These are phyloP conservation scores for Trichoderma arundinaceum DNA, from an alignment of 2,329 filamentous ascomycete genomes.

Conservation along the genomic window DNA sequence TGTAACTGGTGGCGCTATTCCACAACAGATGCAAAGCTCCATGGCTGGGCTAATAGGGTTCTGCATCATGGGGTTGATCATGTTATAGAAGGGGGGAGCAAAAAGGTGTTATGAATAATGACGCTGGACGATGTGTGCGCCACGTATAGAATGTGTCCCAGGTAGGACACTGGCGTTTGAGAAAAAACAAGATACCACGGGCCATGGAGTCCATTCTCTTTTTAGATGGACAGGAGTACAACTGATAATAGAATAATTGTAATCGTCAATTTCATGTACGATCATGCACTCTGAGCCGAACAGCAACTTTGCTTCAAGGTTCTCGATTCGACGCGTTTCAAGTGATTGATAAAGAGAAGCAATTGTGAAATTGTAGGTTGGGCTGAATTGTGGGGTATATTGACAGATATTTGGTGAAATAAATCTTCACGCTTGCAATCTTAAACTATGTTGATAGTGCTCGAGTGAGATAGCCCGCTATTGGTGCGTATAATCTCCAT, in stretches of 20 bases:
- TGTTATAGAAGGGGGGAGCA: conserved; percentile 38
- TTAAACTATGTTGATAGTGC: background rate
- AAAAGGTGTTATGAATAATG: conserved; percentile 31
- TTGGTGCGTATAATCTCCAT: background rate
- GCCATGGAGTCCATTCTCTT: conserved; percentile 17
- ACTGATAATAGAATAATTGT: conserved; percentile 30
- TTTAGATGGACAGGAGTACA: conserved; percentile 22
- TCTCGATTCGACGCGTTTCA: background rate
- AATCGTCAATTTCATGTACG: conserved; percentile 29
- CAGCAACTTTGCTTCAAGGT: background rate
- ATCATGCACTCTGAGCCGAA: background rate
- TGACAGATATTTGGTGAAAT: background rate
- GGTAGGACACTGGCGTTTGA: conserved; percentile 36
- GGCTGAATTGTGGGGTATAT: background rate
- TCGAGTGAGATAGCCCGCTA: background rate
- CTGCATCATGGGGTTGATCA: conserved; percentile 46
- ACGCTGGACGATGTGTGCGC: conserved; percentile 30
- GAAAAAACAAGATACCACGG: conserved; percentile 35
- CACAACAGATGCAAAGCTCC: conserved; percentile 44
- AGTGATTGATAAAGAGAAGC: background rate
- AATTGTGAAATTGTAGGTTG: background rate
- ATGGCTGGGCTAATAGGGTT: conserved; percentile 47
- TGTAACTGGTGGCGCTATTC: conserved; percentile 43
- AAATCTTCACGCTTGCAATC: background rate
- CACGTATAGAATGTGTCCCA: conserved; percentile 34